Evolutionary conservation across 306 rosid species (phyloP), one percentile per base, ranked within the genome.

Genomic region (Vigna trinervia): DNA sequence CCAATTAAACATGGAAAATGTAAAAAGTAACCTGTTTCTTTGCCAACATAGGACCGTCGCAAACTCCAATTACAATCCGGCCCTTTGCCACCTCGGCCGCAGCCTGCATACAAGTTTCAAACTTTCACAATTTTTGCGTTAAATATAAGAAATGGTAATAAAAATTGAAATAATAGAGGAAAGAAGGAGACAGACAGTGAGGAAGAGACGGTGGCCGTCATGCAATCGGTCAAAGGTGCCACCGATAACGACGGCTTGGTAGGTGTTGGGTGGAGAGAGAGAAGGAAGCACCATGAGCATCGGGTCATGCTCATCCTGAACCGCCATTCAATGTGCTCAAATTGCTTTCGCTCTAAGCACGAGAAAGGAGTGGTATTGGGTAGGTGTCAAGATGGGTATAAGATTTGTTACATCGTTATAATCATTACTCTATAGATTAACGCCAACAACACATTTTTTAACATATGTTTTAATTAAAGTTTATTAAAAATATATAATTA

Each of bases 201-300:
- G 99, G 69, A 95, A 95, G 70, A 89, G 96, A 63, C 89, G 91
- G 82, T 95, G 99, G 50, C 99, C 97, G 52, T 89, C 87, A 86
- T 95, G 99, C 70, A 95, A 76, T 11, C 97, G 91, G 86, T 95
- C 97, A 41, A 95, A 90, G 66, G 99, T 95, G 43, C 99, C 97
- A 11, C 99, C 99, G 57, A 87, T 90, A 23, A 95, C 99, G 17
- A 95, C 97, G 5, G 94, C 81, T 12, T 81, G 77, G 61, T 92
- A 92, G 8, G 97, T 71, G 85, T 90, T 84, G 32, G 89, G 86
- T 12, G 97, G 97, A 82, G 99, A 90, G 36, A 89, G 86, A 59
- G 30, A 48, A 23, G 86, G 81, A 66, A 62, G 68, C 48, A 88
- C 84, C 82, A 66, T 17, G 9, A 87, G 83, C 82, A 64, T 19